A percentile compares a stretch with the other conserved stretches of the same genome.
These are phyloP conservation scores for Yamadazyma endophytica DNA, from an alignment of 805 yeast genomes.

Conservation along the genomic window DNA sequence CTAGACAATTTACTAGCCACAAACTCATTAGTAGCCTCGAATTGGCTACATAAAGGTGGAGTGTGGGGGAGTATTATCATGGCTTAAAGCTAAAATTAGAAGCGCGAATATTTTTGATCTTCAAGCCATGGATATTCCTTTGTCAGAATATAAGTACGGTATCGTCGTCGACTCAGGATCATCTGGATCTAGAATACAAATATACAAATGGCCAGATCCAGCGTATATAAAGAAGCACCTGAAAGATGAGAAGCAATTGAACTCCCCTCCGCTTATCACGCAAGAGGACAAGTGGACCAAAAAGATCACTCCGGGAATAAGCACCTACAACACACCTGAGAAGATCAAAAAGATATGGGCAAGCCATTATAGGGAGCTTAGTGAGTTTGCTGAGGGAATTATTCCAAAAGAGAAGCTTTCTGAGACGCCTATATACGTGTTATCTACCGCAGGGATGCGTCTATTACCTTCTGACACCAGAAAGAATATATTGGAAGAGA, in stretches of 20 bases:
- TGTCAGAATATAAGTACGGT: slow-evolving; percentile 50
- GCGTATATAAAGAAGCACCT: slow-evolving; percentile 13
- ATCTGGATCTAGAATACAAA: slow-evolving; percentile 85
- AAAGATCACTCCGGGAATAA: slow-evolving; percentile 82
- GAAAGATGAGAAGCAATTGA: slow-evolving; percentile 28
- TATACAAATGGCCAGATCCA: slow-evolving; percentile 72
- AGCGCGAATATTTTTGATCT: not conserved
- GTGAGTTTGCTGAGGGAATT: slow-evolving; percentile 63
- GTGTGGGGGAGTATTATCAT: slow-evolving; percentile 13
- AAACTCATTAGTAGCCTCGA: too few species aligned
- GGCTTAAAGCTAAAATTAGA: not conserved
- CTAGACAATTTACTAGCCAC: too few species aligned
- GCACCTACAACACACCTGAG: slow-evolving; percentile 47
- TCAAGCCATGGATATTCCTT: slow-evolving; percentile 10
- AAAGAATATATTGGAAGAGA: slow-evolving; percentile 47
- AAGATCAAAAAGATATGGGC: slow-evolving; percentile 60
- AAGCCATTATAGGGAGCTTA: slow-evolving; percentile 61
- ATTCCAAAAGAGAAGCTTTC: slow-evolving; percentile 59
- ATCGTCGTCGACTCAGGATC: slow-evolving; percentile 94
- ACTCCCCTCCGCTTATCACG: slow-evolving; percentile 63
- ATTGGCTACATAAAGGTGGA: slow-evolving; percentile 9
- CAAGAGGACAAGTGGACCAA: slow-evolving; percentile 66
- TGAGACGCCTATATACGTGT: slow-evolving; percentile 82
- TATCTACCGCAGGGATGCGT: slow-evolving; percentile 98
- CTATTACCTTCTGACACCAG: slow-evolving; percentile 56